A percentile compares a stretch with the other conserved stretches of the same genome.
Evolutionary conservation across 306 rosid species (phyloP).

Genomic region (Quercus glauca): DNA sequence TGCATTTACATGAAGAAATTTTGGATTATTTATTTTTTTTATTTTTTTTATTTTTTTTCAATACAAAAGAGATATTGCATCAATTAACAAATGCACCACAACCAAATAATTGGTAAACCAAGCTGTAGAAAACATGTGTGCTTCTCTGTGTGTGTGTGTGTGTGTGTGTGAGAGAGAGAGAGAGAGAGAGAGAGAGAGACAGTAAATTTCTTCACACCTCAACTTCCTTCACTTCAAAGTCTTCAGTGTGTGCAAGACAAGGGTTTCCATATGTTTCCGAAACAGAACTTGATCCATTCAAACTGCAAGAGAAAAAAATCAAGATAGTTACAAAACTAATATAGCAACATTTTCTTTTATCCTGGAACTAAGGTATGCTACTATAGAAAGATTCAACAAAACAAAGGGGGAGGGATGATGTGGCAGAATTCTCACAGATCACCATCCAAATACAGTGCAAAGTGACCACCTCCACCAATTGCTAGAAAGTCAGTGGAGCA

Average conservation of each 20-base stretch:
- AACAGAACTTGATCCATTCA: constrained; percentile 85
- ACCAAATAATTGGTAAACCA: not conserved
- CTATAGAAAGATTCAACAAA: not conserved
- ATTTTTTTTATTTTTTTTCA: not conserved
- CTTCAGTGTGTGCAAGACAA: constrained; percentile 82
- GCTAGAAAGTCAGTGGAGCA: constrained; percentile 73
- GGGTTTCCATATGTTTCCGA: constrained; percentile 92
- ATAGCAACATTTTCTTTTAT: not conserved
- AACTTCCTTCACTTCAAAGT: constrained; percentile 86
- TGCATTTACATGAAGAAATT: constrained; percentile 35
- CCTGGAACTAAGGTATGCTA: not conserved
- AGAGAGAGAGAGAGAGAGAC: not conserved
- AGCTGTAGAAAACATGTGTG: not conserved
- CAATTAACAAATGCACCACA: not conserved
- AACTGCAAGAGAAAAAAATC: constrained; percentile 31
- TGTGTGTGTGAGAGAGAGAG: not conserved
- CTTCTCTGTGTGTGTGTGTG: not conserved
- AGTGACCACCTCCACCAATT: constrained; percentile 88
- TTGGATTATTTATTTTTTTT: not conserved
- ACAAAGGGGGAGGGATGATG: not conserved
- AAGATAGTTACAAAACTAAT: not conserved
- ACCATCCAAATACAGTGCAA: constrained; percentile 80
- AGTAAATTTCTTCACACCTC: constrained; percentile 49
- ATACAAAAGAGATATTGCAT: not conserved
- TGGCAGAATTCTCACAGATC: constrained; percentile 66